phyloP scores from a whole-genome alignment of 768 basidiomycete genomes.

The Russula brevipes region DNA sequence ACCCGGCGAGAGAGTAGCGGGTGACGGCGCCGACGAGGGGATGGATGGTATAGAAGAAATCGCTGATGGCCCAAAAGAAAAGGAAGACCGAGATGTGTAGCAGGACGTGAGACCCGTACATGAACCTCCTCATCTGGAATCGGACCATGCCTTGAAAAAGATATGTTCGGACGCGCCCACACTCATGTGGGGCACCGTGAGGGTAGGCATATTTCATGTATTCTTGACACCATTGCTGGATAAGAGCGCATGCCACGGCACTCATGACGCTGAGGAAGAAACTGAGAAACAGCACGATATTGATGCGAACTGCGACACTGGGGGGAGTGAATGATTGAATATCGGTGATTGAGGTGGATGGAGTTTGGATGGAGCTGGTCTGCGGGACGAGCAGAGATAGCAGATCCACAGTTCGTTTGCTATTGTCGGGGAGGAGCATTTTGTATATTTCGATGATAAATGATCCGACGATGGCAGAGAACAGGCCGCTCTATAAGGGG shows the following conservation, averaged over 20 bases:
- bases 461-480: constrained; percentile 23
- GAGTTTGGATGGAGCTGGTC: no score
- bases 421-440: no score
- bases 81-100: constrained; percentile 17
- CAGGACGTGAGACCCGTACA: constrained; percentile 11
- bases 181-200: constrained; percentile 6
- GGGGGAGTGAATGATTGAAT: background rate
- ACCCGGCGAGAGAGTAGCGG: background rate
- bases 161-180: constrained; percentile 15
- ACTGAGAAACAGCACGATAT: constrained; percentile 17
- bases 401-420: no score
- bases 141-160: constrained; percentile 2
- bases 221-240: constrained; percentile 22
- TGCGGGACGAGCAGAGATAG: no score
- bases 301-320: constrained; percentile 9
- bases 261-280: constrained; percentile 17
- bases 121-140: constrained; percentile 12
- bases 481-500: constrained; percentile 15
- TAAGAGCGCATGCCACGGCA: constrained; percentile 11
- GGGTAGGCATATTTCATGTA: constrained; percentile 2
- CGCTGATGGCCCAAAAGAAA: constrained; percentile 15
- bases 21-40: background rate
- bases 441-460: no score
- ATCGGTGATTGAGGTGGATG: no score
- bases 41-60: constrained; percentile 13